Evolutionary conservation across 1,284 basidiomycete genomes (phyloP).

Genomic region (Chalciporus sp.): DNA sequence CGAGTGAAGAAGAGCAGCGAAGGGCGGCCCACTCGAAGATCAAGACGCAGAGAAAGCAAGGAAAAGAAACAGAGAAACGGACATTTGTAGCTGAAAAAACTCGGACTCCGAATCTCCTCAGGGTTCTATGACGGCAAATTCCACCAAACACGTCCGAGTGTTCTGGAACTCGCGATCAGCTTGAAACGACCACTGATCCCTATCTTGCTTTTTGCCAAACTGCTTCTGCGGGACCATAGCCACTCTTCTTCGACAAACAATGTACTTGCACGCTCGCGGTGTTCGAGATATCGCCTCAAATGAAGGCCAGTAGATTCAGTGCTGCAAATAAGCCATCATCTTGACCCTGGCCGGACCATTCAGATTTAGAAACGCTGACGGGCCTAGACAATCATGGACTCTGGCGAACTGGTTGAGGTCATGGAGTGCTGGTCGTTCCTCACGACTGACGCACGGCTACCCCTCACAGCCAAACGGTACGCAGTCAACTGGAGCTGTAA

Average conservation of each 20-base stretch:
- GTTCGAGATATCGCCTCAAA: background rate
- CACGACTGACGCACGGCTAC: too few relatives aligned
- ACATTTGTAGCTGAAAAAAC: background rate
- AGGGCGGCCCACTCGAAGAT: background rate
- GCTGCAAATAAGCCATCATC: background rate
- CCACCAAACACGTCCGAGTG: background rate
- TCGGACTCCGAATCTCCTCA: background rate
- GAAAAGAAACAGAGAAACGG: constrained; percentile 1
- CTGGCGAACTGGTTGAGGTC: too few relatives aligned
- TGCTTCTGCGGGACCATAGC: constrained; percentile 5
- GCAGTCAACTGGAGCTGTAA: too few relatives aligned
- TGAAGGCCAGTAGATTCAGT: background rate
- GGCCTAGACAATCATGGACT: background rate
- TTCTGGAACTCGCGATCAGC: background rate
- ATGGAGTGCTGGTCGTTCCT: too few relatives aligned
- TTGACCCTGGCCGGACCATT: constrained; percentile 1
- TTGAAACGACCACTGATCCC: background rate
- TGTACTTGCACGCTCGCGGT: background rate
- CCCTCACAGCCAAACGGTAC: too few relatives aligned
- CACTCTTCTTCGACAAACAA: background rate
- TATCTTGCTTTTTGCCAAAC: background rate
- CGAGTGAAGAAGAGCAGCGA: background rate
- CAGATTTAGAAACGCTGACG: constrained; percentile 18
- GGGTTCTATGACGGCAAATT: constrained; percentile 1
- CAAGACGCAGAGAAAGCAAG: background rate